Conservation (phyloP, 768 basidiomycete species). For the Tylopilus felleus region DNA sequence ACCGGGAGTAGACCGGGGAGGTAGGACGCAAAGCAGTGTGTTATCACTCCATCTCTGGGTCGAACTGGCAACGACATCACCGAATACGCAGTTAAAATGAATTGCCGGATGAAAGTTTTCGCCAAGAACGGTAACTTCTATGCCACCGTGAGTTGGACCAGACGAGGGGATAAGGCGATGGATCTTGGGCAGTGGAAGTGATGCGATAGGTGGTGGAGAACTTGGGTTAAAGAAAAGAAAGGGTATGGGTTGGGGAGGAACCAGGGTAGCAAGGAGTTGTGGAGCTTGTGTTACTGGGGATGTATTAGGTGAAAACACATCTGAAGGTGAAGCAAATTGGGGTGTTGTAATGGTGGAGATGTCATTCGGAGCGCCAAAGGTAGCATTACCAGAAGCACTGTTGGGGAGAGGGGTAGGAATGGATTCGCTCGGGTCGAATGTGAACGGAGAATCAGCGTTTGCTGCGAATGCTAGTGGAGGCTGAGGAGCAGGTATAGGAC, state of each 20-base stretch:
- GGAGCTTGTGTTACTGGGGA: conserved; percentile 16
- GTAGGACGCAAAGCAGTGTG: conserved; percentile 87
- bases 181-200: conserved; percentile 65
- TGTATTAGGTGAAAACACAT: conserved; percentile 19
- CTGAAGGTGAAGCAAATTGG: conserved; percentile 17
- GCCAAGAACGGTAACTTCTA: conserved; percentile 91
- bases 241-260: conserved; percentile 44
- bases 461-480: background rate
- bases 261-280: conserved; percentile 16
- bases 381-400: conserved; percentile 2
- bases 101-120: conserved; percentile 80
- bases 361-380: conserved; percentile 16
- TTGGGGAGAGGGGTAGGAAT: conserved; percentile 8
- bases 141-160: conserved; percentile 89
- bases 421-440: conserved; percentile 9
- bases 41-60: conserved; percentile 92
- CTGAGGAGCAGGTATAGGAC: conserved; percentile 12
- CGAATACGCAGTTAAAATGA: conserved; percentile 79
- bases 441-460: conserved; percentile 3
- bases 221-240: conserved; percentile 60
- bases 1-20: conserved; percentile 77
- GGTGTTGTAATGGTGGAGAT: conserved; percentile 13
- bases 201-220: conserved; percentile 44
- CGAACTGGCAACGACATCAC: conserved; percentile 73
- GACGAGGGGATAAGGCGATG: conserved; percentile 81